Evolutionary conservation across 2,329 filamentous ascomycete species (phyloP).

Genomic region (Dactylonectria macrodidyma): DNA sequence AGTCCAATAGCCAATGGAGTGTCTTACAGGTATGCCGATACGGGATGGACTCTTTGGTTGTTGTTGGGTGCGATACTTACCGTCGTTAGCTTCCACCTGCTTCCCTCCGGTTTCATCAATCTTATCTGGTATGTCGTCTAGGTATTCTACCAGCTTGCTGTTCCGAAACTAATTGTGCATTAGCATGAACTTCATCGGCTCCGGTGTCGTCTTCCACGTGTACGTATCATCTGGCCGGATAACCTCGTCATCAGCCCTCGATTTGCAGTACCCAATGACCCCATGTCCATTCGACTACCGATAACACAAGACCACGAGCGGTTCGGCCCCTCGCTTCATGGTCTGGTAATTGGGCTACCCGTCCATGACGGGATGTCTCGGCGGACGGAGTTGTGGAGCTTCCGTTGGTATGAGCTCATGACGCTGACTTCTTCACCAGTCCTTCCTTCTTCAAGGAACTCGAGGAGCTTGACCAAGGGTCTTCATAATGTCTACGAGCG

Average conservation of each 20-base stretch:
- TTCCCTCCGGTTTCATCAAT: conserved; percentile 27
- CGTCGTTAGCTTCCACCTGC: conserved; percentile 22
- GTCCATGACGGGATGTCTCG: too few species aligned
- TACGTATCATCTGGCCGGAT: background rate
- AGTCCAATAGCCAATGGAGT: conserved; percentile 18
- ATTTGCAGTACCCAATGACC: too few species aligned
- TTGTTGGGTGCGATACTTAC: conserved; percentile 5
- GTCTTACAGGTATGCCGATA: conserved; percentile 19
- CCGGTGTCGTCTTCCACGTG: conserved; percentile 31
- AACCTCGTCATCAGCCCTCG: too few species aligned
- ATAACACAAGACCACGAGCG: too few species aligned
- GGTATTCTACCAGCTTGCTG: background rate
- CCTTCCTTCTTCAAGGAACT: conserved; percentile 48
- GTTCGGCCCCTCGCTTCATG: too few species aligned
- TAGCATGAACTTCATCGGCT: conserved; percentile 26
- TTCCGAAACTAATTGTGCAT: background rate
- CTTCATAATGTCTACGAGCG: conserved; percentile 54
- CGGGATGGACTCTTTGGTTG: background rate
- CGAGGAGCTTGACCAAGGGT: conserved; percentile 53
- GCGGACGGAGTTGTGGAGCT: too few species aligned
- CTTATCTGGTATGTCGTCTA: conserved; percentile 7
- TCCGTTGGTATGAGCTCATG: too few species aligned
- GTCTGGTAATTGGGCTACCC: too few species aligned
- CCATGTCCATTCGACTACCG: too few species aligned
- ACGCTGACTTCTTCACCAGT: background rate